phyloP scores from a whole-genome alignment of 495 filamentous ascomycete species.

The Glarea lozoyensis region DNA sequence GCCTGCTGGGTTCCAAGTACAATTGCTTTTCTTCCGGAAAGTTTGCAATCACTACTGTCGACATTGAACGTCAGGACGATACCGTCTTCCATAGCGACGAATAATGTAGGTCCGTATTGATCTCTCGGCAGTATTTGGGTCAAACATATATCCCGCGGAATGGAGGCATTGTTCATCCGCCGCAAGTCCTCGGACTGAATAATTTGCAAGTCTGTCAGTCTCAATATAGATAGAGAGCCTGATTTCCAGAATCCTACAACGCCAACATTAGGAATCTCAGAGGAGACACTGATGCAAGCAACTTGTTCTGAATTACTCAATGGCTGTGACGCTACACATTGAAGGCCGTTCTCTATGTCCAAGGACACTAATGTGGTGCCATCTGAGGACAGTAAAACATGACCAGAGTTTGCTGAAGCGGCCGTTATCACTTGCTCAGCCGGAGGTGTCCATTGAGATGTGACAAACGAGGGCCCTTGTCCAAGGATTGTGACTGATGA shows the following conservation, averaged over 20 bases:
- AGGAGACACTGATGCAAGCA: conserved; percentile 68
- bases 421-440: conserved; percentile 58
- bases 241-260: conserved; percentile 81
- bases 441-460: conserved; percentile 58
- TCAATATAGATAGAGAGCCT: conserved; percentile 62
- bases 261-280: conserved; percentile 40
- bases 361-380: conserved; percentile 61
- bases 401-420: conserved; percentile 61
- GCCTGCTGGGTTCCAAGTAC: conserved; percentile 82
- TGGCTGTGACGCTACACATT: conserved; percentile 45
- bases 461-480: conserved; percentile 21
- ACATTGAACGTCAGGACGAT: conserved; percentile 80
- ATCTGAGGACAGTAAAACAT: conserved; percentile 62
- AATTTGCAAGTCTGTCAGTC: conserved; percentile 51
- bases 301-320: conserved; percentile 63
- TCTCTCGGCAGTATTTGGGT: conserved; percentile 55
- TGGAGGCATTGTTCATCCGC: conserved; percentile 47
- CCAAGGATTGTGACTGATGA: conserved; percentile 46
- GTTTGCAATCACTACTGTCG: conserved; percentile 42
- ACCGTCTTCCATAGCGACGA: conserved; percentile 92
- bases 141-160: conserved; percentile 75
- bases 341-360: conserved; percentile 48
- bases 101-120: conserved; percentile 55
- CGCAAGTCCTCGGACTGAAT: conserved; percentile 52
- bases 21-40: conserved; percentile 69